phyloP scores from a whole-genome alignment of 176 grass and related monocot species.

The Luzula sylvatica region DNA sequence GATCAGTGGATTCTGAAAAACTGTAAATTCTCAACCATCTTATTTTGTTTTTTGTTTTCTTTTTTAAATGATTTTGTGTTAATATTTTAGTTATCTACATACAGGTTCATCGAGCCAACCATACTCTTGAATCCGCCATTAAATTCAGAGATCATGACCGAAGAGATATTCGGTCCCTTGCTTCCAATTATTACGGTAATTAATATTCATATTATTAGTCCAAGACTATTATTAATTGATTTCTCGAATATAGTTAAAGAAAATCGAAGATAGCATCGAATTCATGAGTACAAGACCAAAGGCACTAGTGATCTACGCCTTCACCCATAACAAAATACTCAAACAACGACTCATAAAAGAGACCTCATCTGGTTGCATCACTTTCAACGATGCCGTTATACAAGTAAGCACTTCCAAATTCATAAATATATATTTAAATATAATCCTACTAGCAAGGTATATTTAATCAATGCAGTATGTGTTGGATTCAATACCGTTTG shows the following conservation, averaged over 20 bases:
- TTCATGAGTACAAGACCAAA: constrained; percentile 61
- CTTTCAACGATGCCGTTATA: constrained; percentile 69
- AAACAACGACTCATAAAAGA: constrained; percentile 44
- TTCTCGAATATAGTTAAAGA: constrained; percentile 39
- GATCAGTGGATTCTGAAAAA: constrained; percentile 41
- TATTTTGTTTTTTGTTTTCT: background rate
- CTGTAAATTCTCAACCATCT: constrained; percentile 26
- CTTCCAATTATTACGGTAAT: constrained; percentile 89
- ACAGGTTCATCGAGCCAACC: constrained; percentile 80
- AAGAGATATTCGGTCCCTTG: constrained; percentile 89
- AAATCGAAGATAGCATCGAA: constrained; percentile 73
- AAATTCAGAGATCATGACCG: constrained; percentile 79
- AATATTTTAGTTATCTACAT: background rate
- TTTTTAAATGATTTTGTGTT: background rate
- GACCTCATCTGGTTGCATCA: constrained; percentile 69
- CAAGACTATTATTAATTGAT: constrained; percentile 4
- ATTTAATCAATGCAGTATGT: constrained; percentile 29
- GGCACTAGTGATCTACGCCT: constrained; percentile 72
- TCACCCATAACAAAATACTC: constrained; percentile 42
- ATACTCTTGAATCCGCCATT: constrained; percentile 81
- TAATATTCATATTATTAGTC: background rate
- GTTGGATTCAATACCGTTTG: constrained; percentile 66
- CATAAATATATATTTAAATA: background rate
- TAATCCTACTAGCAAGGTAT: background rate
- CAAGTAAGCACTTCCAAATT: constrained; percentile 36